Evolutionary conservation across 2,329 filamentous ascomycete genomes (phyloP).

Genomic region (Xylariaceae sp.): DNA sequence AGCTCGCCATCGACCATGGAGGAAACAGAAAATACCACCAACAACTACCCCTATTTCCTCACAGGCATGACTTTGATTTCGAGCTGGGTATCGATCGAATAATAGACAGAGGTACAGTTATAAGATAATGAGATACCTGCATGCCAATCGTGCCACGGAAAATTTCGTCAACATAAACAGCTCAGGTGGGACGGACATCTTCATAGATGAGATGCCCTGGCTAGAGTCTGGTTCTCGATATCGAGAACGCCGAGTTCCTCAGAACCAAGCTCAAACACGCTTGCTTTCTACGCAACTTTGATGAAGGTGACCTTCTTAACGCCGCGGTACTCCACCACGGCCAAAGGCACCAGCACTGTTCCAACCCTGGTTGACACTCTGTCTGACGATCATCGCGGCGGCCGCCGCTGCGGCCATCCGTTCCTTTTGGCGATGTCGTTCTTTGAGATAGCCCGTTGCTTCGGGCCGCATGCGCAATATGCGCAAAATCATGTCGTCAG

Average conservation of each 20-base stretch:
- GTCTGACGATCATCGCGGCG: conserved; percentile 88
- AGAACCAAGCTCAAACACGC: conserved; percentile 24
- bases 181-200: too few relatives aligned
- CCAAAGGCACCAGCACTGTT: conserved; percentile 39
- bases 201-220: not conserved
- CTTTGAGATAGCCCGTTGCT: conserved; percentile 78
- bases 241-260: conserved; percentile 6
- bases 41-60: not conserved
- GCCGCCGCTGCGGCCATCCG: conserved; percentile 83
- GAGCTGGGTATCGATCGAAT: conserved; percentile 18
- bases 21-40: not conserved
- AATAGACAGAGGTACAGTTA: conserved; percentile 2
- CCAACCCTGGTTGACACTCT: conserved; percentile 67
- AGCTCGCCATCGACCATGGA: not conserved
- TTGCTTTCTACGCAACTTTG: conserved; percentile 15
- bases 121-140: conserved; percentile 4
- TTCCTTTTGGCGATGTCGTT: conserved; percentile 90
- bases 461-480: conserved; percentile 94
- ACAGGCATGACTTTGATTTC: conserved; percentile 6
- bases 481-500: conserved; percentile 94
- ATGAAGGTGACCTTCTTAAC: conserved; percentile 34
- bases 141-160: not conserved
- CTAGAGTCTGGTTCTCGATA: not conserved
- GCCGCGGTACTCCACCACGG: conserved; percentile 41
- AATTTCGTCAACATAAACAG: conserved; percentile 11